Percentiles rank a stretch among this genome's conserved stretches.
phyloP scores from a whole-genome alignment of 306 rosid species.

The Echinosophora koreensis region DNA sequence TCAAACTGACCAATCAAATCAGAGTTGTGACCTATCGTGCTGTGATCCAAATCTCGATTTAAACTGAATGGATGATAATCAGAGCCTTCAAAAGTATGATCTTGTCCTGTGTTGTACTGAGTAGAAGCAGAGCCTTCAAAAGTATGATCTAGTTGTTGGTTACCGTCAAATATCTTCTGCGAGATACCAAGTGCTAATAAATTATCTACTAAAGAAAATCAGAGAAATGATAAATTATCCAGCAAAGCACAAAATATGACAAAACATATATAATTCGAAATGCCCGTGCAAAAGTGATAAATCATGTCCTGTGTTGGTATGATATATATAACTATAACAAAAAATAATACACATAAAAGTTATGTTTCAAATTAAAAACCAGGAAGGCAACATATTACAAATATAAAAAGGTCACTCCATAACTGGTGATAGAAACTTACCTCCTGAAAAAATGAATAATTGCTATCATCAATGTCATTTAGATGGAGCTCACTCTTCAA shows the following conservation, averaged over 20 bases:
- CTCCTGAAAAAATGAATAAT: slow-evolving; percentile 59
- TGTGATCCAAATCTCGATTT: slow-evolving; percentile 59
- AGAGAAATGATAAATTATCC: slow-evolving; percentile 19
- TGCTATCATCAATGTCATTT: slow-evolving; percentile 56
- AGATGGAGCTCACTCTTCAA: slow-evolving; percentile 65
- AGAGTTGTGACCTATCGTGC: slow-evolving; percentile 43
- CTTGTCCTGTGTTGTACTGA: slow-evolving; percentile 41
- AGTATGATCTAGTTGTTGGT: slow-evolving; percentile 56
- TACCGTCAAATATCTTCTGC: slow-evolving; percentile 70
- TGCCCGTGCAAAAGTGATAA: too few species aligned
- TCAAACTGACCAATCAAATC: slow-evolving; percentile 46
- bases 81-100: slow-evolving; percentile 63
- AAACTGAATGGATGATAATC: slow-evolving; percentile 59
- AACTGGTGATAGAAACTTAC: slow-evolving; percentile 52
- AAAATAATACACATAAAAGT: slow-evolving; percentile 17
- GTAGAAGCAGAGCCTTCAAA: slow-evolving; percentile 68
- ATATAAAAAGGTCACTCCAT: slow-evolving; percentile 1
- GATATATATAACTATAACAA: not conserved
- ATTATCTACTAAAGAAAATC: slow-evolving; percentile 36
- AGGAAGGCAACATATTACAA: slow-evolving; percentile 1
- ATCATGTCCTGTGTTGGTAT: not conserved
- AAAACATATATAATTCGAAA: not conserved
- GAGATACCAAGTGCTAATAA: slow-evolving; percentile 43
- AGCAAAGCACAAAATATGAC: slow-evolving; percentile 12
- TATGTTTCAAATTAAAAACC: slow-evolving; percentile 30